A percentile compares a stretch with the other conserved stretches of the same genome.
Evolutionary conservation across 305 asterid genomes (phyloP).

Genomic region (Nicotiana rustica): DNA sequence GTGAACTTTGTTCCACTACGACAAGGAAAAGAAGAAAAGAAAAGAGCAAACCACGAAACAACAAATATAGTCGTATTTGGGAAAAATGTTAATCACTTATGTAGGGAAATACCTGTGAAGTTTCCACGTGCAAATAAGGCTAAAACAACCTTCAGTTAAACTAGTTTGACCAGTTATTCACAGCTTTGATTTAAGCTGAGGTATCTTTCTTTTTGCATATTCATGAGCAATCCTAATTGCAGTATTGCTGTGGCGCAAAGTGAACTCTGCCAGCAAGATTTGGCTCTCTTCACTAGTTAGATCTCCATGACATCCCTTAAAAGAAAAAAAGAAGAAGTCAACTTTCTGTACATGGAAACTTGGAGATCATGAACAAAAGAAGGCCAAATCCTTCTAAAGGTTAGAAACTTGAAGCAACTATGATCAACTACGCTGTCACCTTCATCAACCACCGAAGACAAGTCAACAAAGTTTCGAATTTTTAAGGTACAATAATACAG

Average conservation of each 20-base stretch:
- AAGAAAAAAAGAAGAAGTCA: conserved; percentile 3
- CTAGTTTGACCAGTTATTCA: conserved; percentile 37
- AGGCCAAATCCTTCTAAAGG: neutral
- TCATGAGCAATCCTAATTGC: conserved; percentile 69
- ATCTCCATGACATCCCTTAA: conserved; percentile 91
- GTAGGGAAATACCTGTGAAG: conserved; percentile 6
- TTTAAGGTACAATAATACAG: conserved; percentile 15
- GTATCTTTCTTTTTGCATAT: conserved; percentile 65
- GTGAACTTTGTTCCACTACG: neutral
- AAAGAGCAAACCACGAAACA: neutral
- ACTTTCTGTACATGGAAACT: conserved; percentile 19
- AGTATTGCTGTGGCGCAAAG: conserved; percentile 75
- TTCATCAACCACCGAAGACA: neutral
- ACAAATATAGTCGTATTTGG: neutral
- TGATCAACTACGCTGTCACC: neutral
- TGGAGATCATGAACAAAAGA: neutral
- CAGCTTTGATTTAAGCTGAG: conserved; percentile 50
- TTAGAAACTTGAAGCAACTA: conserved; percentile 15
- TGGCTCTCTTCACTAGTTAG: conserved; percentile 68
- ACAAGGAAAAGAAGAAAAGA: neutral
- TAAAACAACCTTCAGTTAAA: neutral
- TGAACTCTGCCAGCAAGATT: conserved; percentile 88
- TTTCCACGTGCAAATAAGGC: neutral
- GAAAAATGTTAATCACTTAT: neutral
- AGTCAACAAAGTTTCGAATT: neutral